These are phyloP conservation scores for Chaetomiaceae sp. DNA, from an alignment of 2,329 filamentous ascomycete species.

Conservation along the genomic window DNA sequence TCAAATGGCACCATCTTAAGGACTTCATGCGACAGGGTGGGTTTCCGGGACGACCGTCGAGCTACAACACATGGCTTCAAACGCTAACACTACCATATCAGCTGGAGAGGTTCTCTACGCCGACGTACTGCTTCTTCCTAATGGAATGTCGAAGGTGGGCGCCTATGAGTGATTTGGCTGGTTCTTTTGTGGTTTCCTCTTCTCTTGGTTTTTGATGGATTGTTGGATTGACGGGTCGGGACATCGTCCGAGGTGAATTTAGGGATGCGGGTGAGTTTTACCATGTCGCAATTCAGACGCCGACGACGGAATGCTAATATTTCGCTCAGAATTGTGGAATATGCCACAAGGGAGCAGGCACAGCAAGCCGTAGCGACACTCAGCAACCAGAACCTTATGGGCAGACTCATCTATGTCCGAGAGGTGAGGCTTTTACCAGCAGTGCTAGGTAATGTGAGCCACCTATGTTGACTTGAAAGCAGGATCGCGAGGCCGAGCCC, in stretches of 20 bases:
- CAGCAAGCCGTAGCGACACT: constrained; percentile 95
- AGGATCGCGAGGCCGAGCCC: constrained; percentile 98
- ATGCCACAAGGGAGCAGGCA: constrained; percentile 98
- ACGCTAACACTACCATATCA: constrained; percentile 45
- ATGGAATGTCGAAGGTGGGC: constrained; percentile 99
- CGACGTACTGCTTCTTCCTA: constrained; percentile 98
- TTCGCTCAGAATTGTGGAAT: constrained; percentile 89
- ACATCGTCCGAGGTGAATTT: constrained; percentile 83
- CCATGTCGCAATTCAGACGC: not conserved
- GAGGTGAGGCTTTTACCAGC: constrained; percentile 58
- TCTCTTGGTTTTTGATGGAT: constrained; percentile 67
- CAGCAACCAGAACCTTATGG: constrained; percentile 99
- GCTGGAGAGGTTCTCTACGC: constrained; percentile 99
- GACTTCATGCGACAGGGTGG: constrained; percentile 99
- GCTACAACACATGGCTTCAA: not conserved
- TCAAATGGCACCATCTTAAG: constrained; percentile 99
- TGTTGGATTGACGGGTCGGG: constrained; percentile 99
- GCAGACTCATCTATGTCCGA: constrained; percentile 94
- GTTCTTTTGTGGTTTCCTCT: constrained; percentile 70
- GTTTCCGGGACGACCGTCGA: constrained; percentile 34
- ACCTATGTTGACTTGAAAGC: constrained; percentile 18
- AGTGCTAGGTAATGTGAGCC: too few species aligned
- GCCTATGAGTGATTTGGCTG: constrained; percentile 85
- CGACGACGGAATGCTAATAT: constrained; percentile 31
- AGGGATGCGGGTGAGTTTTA: constrained; percentile 97